Base-by-base conservation (phyloP, 2,329 filamentous ascomycete genomes). In the Bipolaris zeicola region DNA sequence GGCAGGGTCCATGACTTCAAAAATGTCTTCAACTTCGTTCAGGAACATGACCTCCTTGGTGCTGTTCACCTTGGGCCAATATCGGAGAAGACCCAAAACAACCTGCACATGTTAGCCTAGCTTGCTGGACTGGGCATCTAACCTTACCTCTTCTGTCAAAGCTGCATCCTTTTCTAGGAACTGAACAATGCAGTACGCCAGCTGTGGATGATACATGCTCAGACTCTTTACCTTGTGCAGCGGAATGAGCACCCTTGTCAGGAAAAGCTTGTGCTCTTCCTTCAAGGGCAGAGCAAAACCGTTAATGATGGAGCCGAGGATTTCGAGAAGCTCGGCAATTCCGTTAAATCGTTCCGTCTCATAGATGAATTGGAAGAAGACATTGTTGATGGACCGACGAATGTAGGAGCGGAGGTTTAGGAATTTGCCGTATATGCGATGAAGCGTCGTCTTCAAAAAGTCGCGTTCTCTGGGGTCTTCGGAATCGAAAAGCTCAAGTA, bases 1-100 rank as follows among this genome's bases (percentile, higher is more conserved):
- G 62, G 91, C 92, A 18, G 95, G 95, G 72, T 99, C 95, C 95
- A 99, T 99, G 45, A 99, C 95, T 78, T 99, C 95, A 74, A 99
- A 99, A 62, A 99, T 99, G 73, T 99, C 95, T 77, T 99, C 95
- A 33, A 99, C 94, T 78, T 99, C 95, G 70, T 99, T 99, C 68
- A 99, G 82, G 80, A 96, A 99, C 95, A 99, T 99, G 73, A 99
- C 95, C 78, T 99, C 95, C 79, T 99, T 99, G 50, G 95, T 99
- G 79, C 95, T 98, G 80, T 99, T 99, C 69, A 96, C 92, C 82
- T 99, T 99, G 45, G 95, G 95, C 95, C 95, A 99, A 77, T 97
- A 99, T 66, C 95, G 89, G 61, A 99, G 83, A 53, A 99, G 83
- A 43, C 95, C 95, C 64, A 98, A 87, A 46, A 99, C 95, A 60